phyloP scores from a whole-genome alignment of 2,329 filamentous ascomycete species.

The Calonectria honghensis region DNA sequence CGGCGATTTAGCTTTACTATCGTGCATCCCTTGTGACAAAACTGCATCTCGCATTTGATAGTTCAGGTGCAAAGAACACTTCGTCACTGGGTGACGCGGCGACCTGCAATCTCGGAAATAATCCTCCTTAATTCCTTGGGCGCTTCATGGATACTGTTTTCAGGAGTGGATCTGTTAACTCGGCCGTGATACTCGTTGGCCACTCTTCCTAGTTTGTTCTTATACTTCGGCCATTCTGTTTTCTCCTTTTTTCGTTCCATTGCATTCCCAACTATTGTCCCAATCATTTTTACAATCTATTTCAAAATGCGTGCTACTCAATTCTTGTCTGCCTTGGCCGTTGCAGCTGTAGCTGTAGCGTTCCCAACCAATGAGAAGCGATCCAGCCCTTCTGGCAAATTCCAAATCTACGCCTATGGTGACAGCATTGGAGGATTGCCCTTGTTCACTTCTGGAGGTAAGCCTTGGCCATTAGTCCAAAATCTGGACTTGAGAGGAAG shows the following conservation, averaged over 20 bases:
- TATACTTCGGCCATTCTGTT: slow-evolving; percentile 7
- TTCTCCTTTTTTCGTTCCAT: not conserved
- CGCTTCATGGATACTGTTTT: not conserved
- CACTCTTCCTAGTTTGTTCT: not conserved
- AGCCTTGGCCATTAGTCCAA: not conserved
- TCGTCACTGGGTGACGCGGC: slow-evolving; percentile 19
- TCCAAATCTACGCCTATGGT: slow-evolving; percentile 41
- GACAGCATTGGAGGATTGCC: slow-evolving; percentile 35
- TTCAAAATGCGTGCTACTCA: slow-evolving; percentile 3
- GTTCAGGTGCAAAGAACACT: not conserved
- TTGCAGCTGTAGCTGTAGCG: not conserved
- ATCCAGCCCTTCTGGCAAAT: not conserved
- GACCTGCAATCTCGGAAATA: slow-evolving; percentile 8
- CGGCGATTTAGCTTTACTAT: not conserved
- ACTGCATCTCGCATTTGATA: not conserved
- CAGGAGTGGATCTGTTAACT: not conserved
- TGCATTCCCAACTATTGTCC: not conserved
- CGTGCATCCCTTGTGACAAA: slow-evolving; percentile 7
- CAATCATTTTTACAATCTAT: not conserved
- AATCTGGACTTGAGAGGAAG: not conserved
- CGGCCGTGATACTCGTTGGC: not conserved
- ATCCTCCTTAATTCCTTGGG: not conserved
- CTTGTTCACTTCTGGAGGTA: slow-evolving; percentile 36
- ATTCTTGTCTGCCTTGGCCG: not conserved
- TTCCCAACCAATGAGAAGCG: not conserved